Evolutionary conservation across 2,329 filamentous ascomycete species (phyloP).

Genomic region (Pseudonectria buxi): DNA sequence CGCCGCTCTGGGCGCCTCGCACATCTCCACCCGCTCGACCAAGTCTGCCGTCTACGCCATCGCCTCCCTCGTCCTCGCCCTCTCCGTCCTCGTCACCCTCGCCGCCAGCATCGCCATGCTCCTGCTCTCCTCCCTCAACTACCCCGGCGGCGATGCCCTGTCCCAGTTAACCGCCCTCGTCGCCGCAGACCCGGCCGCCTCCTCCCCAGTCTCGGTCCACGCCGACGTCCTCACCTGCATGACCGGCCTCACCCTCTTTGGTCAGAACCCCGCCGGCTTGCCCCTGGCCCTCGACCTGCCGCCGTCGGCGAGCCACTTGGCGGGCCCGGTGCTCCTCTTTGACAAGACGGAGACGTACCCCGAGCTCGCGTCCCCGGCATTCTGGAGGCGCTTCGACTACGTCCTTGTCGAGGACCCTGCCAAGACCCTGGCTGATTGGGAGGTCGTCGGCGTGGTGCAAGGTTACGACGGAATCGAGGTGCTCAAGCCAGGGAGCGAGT

Average conservation of each 20-base stretch:
- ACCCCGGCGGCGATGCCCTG: conserved; percentile 82
- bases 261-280: conserved; percentile 38
- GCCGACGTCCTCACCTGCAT: conserved; percentile 63
- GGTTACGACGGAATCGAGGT: conserved; percentile 55
- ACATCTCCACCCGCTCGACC: conserved; percentile 57
- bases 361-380: conserved; percentile 39
- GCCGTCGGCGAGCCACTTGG: conserved; percentile 12
- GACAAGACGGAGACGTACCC: conserved; percentile 56
- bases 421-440: conserved; percentile 46
- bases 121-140: conserved; percentile 79
- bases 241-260: conserved; percentile 64
- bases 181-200: conserved; percentile 12
- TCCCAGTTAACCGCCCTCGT: conserved; percentile 38
- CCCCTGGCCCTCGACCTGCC: conserved; percentile 26
- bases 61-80: conserved; percentile 46
- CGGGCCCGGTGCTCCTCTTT: conserved; percentile 33
- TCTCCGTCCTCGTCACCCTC: conserved; percentile 56
- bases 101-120: conserved; percentile 60
- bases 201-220: conserved; percentile 41
- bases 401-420: conserved; percentile 48
- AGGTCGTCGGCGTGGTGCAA: conserved; percentile 48
- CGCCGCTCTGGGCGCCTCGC: conserved; percentile 66
- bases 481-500: conserved; percentile 38
- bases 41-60: conserved; percentile 54
- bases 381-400: conserved; percentile 62